phyloP scores from a whole-genome alignment of 75 land plant species.

The Isoetes taiwanensis region DNA sequence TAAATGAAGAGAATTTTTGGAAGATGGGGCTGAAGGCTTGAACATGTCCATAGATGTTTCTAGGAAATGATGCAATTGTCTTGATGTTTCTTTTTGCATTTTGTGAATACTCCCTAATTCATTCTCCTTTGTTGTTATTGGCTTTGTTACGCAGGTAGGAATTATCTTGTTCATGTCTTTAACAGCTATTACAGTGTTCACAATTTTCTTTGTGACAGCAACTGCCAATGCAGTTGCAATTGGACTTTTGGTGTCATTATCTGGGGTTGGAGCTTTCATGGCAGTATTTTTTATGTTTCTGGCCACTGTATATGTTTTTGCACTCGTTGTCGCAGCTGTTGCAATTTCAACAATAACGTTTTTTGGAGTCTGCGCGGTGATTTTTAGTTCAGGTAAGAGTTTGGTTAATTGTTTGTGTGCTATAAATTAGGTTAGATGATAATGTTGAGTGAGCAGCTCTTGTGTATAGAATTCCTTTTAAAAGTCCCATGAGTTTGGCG shows the following conservation, averaged over 20 bases:
- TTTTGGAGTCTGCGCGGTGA: conserved; percentile 44
- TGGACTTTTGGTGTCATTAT: conserved; percentile 54
- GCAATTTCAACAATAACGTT: conserved; percentile 48
- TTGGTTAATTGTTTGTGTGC: not conserved
- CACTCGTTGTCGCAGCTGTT: conserved; percentile 42
- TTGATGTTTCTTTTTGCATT: too few species aligned
- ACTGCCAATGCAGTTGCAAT: conserved; percentile 72
- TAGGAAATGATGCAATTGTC: too few species aligned
- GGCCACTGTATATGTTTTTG: conserved; percentile 59
- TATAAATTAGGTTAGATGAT: not conserved
- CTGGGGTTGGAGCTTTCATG: conserved; percentile 76
- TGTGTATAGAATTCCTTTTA: not conserved
- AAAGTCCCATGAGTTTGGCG: not conserved
- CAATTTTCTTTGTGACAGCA: conserved; percentile 53
- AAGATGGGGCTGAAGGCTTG: too few species aligned
- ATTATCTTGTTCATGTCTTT: conserved; percentile 35
- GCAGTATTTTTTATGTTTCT: conserved; percentile 63
- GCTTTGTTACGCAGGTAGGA: conserved; percentile 62
- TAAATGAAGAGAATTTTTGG: too few species aligned
- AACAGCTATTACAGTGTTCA: conserved; percentile 48
- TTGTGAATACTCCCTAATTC: too few species aligned
- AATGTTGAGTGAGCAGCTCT: not conserved
- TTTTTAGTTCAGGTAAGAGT: conserved; percentile 45
- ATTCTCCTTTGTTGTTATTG: too few species aligned
- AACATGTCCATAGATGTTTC: too few species aligned